Percentiles rank a stretch among this genome's conserved stretches.
These are phyloP conservation scores for Suhomyces wounanorum DNA, from an alignment of 1,139 yeast species.

Conservation along the genomic window DNA sequence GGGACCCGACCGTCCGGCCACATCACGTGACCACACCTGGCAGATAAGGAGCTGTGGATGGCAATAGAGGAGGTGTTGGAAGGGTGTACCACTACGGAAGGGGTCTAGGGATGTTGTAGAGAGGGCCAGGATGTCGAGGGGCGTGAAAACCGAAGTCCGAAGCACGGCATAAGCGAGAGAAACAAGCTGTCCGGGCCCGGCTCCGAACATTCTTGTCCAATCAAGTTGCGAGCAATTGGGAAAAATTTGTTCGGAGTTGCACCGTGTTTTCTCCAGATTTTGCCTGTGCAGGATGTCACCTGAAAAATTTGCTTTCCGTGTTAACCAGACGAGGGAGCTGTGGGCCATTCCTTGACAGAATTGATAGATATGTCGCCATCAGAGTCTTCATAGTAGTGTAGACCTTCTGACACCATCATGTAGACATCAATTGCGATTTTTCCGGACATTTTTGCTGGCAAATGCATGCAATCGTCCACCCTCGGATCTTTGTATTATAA, in stretches of 20 bases:
- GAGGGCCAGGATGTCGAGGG: not conserved
- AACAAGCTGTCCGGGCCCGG: constrained; percentile 10
- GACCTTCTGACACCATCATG: not conserved
- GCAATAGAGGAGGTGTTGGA: not conserved
- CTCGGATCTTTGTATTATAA: constrained; percentile 19
- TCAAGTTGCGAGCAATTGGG: constrained; percentile 12
- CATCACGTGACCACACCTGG: not conserved
- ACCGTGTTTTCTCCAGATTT: constrained; percentile 17
- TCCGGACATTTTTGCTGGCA: not conserved
- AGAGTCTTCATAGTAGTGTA: not conserved
- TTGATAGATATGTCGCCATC: not conserved
- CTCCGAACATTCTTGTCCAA: constrained; percentile 11
- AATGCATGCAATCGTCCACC: constrained; percentile 1
- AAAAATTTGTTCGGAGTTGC: constrained; percentile 14
- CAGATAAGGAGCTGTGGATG: not conserved
- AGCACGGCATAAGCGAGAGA: not conserved
- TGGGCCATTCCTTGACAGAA: not conserved
- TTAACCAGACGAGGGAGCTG: not conserved
- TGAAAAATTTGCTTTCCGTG: constrained; percentile 13
- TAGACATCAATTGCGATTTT: not conserved
- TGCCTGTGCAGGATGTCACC: constrained; percentile 13
- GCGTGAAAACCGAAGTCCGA: not conserved
- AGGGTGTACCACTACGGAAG: not conserved
- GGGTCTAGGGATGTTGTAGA: not conserved
- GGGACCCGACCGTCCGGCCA: not conserved